Evolutionary conservation across 352 stramenopile genomes (phyloP).

Genomic region (Phytopythium litorale): DNA sequence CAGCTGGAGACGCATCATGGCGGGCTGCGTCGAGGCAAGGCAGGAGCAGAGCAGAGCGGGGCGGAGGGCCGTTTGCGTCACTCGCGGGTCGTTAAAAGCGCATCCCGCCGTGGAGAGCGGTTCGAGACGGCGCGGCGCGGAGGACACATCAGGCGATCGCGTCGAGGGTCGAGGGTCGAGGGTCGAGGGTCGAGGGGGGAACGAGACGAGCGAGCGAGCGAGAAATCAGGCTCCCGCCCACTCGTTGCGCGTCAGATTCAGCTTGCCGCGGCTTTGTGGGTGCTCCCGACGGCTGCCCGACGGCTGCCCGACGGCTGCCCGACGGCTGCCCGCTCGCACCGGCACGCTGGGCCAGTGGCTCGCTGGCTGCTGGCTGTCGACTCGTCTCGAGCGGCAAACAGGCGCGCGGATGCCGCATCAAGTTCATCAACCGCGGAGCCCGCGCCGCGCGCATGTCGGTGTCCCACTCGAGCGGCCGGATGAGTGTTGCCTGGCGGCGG

Average conservation of each 20-base stretch:
- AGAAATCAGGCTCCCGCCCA: neutral
- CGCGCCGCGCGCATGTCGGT: neutral
- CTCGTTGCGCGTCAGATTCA: neutral
- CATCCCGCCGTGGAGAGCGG: neutral
- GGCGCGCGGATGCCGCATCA: neutral
- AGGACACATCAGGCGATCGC: constrained; percentile 5
- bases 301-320: neutral
- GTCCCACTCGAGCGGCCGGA: neutral
- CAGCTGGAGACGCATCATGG: too few relatives aligned
- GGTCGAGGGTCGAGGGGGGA: neutral
- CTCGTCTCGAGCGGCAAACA: neutral
- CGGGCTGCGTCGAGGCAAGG: too few relatives aligned
- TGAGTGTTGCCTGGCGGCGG: neutral
- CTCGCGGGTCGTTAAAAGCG: neutral
- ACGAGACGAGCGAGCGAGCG: neutral
- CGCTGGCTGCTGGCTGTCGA: too few relatives aligned
- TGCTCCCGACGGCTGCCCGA: neutral
- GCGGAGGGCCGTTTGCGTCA: neutral
- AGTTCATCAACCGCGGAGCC: neutral
- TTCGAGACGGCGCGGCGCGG: neutral
- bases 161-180: neutral
- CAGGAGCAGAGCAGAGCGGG: too few relatives aligned
- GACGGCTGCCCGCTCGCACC: neutral
- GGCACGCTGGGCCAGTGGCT: too few relatives aligned
- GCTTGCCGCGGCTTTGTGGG: neutral